These are phyloP conservation scores for Blakeslea trispora DNA, from an alignment of 371 early-diverging fungal genomes.

Conservation along the genomic window DNA sequence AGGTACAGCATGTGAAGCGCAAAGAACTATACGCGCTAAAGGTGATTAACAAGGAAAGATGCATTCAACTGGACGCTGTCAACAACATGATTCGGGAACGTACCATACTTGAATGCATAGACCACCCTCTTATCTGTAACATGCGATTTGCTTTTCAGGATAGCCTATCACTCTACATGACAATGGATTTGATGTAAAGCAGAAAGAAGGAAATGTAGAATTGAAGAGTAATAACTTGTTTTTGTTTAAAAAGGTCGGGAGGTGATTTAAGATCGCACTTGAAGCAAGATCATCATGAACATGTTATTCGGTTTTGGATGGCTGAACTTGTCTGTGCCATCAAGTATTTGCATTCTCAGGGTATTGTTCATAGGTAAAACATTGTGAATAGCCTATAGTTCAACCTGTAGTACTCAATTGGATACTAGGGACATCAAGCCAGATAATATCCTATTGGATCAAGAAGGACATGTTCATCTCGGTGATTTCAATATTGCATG, in stretches of 20 bases:
- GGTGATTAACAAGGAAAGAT: constrained; percentile 71
- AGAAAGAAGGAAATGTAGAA: not conserved
- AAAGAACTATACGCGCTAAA: constrained; percentile 74
- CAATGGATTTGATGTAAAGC: constrained; percentile 72
- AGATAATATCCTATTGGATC: constrained; percentile 76
- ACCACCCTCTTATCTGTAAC: constrained; percentile 74
- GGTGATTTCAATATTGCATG: constrained; percentile 79
- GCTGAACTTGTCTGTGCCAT: constrained; percentile 72
- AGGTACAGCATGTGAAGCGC: constrained; percentile 60
- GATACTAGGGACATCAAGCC: constrained; percentile 70
- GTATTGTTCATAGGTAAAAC: constrained; percentile 69
- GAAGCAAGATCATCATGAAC: constrained; percentile 60
- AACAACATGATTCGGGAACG: constrained; percentile 76
- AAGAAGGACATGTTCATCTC: constrained; percentile 66
- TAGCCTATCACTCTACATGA: constrained; percentile 75
- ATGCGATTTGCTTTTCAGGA: constrained; percentile 83
- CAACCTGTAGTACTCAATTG: not conserved
- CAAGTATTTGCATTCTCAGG: constrained; percentile 69
- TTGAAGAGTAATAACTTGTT: not conserved
- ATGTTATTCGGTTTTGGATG: constrained; percentile 65
- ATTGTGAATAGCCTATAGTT: no score
- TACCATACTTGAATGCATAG: constrained; percentile 66
- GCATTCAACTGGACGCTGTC: constrained; percentile 66
- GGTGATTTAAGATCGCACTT: constrained; percentile 81
- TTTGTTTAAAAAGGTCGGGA: constrained; percentile 63